Evolutionary conservation across 495 filamentous ascomycete genomes (phyloP).

Genomic region (Astrocystis sublimbata): DNA sequence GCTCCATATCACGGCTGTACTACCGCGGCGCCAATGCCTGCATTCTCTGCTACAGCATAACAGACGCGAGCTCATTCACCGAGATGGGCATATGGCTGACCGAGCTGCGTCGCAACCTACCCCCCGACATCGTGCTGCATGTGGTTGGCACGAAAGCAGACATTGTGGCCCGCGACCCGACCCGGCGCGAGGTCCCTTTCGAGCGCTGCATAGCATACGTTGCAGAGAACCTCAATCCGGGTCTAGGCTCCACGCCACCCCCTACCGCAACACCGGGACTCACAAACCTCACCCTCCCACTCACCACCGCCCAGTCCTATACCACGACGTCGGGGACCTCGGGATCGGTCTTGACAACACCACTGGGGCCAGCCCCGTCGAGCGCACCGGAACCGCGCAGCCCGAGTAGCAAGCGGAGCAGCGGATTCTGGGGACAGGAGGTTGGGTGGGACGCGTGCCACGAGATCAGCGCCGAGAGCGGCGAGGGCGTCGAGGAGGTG

Average conservation of each 20-base stretch:
- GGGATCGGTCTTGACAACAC: conserved; percentile 20
- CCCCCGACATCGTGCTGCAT: conserved; percentile 80
- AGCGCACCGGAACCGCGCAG: conserved; percentile 54
- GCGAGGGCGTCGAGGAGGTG: conserved; percentile 96
- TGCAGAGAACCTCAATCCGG: conserved; percentile 80
- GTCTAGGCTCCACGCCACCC: conserved; percentile 62
- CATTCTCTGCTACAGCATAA: conserved; percentile 91
- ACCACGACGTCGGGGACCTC: conserved; percentile 28
- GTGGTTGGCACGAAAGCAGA: conserved; percentile 96
- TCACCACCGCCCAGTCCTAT: conserved; percentile 24
- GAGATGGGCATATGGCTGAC: conserved; percentile 93
- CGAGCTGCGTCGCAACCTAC: conserved; percentile 72
- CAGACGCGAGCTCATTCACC: conserved; percentile 77
- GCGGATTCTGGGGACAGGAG: conserved; percentile 88
- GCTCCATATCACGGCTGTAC: conserved; percentile 89
- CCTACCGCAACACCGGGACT: conserved; percentile 54
- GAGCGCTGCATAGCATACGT: conserved; percentile 94
- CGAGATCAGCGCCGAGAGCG: conserved; percentile 91
- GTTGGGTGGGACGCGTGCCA: conserved; percentile 96
- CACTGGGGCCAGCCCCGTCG: conserved; percentile 23
- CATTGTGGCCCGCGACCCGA: conserved; percentile 79
- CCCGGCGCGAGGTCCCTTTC: conserved; percentile 78
- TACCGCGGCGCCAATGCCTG: conserved; percentile 94
- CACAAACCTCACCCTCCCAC: conserved; percentile 20
- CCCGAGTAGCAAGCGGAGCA: conserved; percentile 74